A percentile compares a stretch with the other conserved stretches of the same genome.
Evolutionary conservation across 2,329 filamentous ascomycete genomes (phyloP).

Genomic region (Fusarium sp.): DNA sequence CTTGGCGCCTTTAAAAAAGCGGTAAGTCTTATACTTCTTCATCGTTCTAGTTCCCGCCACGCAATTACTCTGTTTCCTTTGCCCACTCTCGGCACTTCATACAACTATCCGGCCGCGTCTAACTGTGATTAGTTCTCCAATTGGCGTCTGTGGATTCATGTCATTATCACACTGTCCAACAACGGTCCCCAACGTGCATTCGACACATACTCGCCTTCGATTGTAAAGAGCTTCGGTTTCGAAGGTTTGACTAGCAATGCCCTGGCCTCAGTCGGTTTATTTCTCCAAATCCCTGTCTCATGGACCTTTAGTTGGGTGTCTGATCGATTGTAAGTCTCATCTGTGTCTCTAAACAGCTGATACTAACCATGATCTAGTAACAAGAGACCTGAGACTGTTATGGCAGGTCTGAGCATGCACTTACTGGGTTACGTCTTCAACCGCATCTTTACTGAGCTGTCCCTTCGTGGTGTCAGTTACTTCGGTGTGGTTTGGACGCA

Average conservation of each 20-base stretch:
- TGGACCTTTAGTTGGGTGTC: constrained; percentile 66
- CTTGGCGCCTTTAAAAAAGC: constrained; percentile 60
- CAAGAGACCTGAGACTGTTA: constrained; percentile 65
- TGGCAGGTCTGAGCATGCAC: constrained; percentile 61
- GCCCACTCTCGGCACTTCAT: no score
- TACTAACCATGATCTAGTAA: constrained; percentile 50
- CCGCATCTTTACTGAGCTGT: constrained; percentile 63
- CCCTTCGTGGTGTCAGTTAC: constrained; percentile 59
- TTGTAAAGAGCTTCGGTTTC: constrained; percentile 68
- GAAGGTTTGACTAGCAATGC: constrained; percentile 63
- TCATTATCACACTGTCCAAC: constrained; percentile 64
- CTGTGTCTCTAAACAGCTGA: accelerated
- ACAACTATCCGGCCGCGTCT: not conserved
- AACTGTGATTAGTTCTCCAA: constrained; percentile 59
- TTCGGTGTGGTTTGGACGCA: constrained; percentile 70
- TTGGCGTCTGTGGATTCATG: constrained; percentile 67
- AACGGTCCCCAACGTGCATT: constrained; percentile 63
- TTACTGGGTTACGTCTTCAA: constrained; percentile 68
- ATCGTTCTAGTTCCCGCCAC: not conserved
- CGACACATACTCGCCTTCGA: constrained; percentile 66
- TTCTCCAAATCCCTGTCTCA: constrained; percentile 65
- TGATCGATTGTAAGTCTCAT: constrained; percentile 62
- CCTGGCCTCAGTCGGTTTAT: constrained; percentile 67
- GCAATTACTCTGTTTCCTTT: no score
- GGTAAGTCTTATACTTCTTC: constrained; percentile 44